phyloP scores from a whole-genome alignment of 2,329 filamentous ascomycete genomes.

The Colletotrichum coccodes region DNA sequence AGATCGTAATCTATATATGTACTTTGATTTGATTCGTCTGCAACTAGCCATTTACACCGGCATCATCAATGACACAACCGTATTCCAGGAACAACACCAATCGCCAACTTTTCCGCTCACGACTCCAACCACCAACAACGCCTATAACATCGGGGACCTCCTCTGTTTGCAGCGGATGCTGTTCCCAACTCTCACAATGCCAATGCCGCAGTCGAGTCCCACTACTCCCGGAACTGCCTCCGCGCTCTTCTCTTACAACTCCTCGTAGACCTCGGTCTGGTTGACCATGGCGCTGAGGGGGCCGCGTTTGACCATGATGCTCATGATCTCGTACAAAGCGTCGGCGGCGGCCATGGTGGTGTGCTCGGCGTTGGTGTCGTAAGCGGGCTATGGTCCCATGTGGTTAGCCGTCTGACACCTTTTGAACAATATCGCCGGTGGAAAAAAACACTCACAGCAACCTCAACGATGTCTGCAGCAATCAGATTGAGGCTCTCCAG shows the following conservation, averaged over 20 bases:
- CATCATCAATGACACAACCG: not conserved
- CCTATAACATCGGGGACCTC: not conserved
- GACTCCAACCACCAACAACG: conserved; percentile 3
- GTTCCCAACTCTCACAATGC: too few relatives aligned
- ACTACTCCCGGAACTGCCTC: not conserved
- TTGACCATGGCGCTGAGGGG: conserved; percentile 61
- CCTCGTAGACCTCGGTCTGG: conserved; percentile 24
- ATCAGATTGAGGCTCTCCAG: conserved; percentile 76
- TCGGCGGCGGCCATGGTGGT: conserved; percentile 80
- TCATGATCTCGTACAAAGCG: conserved; percentile 81
- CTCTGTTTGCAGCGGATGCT: not conserved
- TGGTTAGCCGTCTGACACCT: not conserved
- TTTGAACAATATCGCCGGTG: not conserved
- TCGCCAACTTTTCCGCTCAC: not conserved
- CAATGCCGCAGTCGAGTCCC: not conserved
- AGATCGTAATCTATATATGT: not conserved
- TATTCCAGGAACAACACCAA: not conserved
- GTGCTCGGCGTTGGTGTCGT: conserved; percentile 77
- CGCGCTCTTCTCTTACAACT: conserved; percentile 4
- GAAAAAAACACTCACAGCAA: conserved; percentile 57
- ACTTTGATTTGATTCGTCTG: not conserved
- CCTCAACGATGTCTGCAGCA: conserved; percentile 78
- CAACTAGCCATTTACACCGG: not conserved
- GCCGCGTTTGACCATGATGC: conserved; percentile 83
- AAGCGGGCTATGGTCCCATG: conserved; percentile 59